Evolutionary conservation across 108 stramenopile species (phyloP), one percentile per base, ranked within the genome.

Genomic region (Nannochloropsis granulata): DNA sequence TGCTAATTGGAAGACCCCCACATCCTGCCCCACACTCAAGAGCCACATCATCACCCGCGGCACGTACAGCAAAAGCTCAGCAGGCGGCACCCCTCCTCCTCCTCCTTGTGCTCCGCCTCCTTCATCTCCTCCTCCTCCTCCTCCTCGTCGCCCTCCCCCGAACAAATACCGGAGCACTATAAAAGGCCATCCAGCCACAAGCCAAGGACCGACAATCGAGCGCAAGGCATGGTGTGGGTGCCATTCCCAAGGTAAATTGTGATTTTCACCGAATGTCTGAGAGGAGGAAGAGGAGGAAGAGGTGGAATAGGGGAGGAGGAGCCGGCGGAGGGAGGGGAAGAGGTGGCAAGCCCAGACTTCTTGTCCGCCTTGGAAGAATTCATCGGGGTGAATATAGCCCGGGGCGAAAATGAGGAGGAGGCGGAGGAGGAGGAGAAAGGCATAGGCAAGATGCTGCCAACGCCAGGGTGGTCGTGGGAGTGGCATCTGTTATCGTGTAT

Each of bases 341-440:
- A 86, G 85, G 10, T 93, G 93, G 83, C 91, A 93, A 83, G 91
- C 56, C 56, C 56, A 94, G 25, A 94, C 83, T 83, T 94, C 94
- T 88, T 93, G 93, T 0, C 94, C 94, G 7, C 93, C 92, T 82
- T 94, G 94, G 83, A 93, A 94, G 83, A 94, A 93, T 84, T 94
- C 94, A 91, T 94, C 94, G 0, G 94, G 94, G 84, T 94, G 94
- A 78, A 94, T 83, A 81, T 94, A 94, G 44, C 94, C 94, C 14
- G 88, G 84, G 25, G 91, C 88, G 45, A 92, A 79, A 43, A 91
- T 85, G 23, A 89, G 87, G 26, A 90, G 81, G 83, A 89, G 83
- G 34, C 34, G 34, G 34, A 34, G 34, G 34, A 34, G 34, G 34
- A 34, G 34, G 34, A 34, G 34, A 5, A 34, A 34, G 34, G 34